A percentile compares a stretch with the other conserved stretches of the same genome.
phyloP scores from a whole-genome alignment of 2,329 filamentous ascomycete species.

The Botrytis elliptica region DNA sequence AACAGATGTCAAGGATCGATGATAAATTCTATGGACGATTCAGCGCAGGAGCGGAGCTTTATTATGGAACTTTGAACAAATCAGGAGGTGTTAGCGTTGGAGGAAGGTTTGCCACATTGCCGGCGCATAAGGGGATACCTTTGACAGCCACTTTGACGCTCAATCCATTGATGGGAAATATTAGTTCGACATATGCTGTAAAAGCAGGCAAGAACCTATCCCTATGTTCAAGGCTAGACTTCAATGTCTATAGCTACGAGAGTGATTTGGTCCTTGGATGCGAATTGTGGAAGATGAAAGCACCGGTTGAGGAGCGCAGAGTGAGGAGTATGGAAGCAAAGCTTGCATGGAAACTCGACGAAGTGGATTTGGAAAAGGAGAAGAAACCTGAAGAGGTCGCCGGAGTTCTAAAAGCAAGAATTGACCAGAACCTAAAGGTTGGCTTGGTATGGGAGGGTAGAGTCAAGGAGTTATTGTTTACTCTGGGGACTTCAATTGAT shows the following conservation, averaged over 20 bases:
- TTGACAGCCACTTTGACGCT: conserved; percentile 91
- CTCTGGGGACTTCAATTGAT: conserved; percentile 82
- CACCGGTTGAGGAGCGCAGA: conserved; percentile 30
- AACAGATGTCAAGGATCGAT: conserved; percentile 36
- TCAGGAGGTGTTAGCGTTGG: conserved; percentile 88
- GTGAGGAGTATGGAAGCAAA: conserved; percentile 55
- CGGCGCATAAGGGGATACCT: conserved; percentile 77
- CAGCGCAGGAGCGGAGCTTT: conserved; percentile 87
- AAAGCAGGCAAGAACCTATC: conserved; percentile 80
- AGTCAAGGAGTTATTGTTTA: conserved; percentile 89
- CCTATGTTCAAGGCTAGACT: conserved; percentile 87
- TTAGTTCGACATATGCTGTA: conserved; percentile 89
- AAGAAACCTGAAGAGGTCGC: conserved; percentile 64
- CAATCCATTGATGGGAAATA: conserved; percentile 90
- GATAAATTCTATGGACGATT: conserved; percentile 76
- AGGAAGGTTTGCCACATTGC: conserved; percentile 83
- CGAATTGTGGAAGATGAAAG: conserved; percentile 78
- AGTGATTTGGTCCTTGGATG: conserved; percentile 88
- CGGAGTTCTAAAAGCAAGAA: conserved; percentile 83
- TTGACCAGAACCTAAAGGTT: conserved; percentile 85
- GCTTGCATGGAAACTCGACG: conserved; percentile 51
- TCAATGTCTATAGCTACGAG: conserved; percentile 98
- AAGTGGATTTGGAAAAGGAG: conserved; percentile 29
- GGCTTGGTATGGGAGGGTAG: conserved; percentile 90
- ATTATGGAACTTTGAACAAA: conserved; percentile 94